phyloP scores from a whole-genome alignment of 768 basidiomycete species.

The Postia placenta region DNA sequence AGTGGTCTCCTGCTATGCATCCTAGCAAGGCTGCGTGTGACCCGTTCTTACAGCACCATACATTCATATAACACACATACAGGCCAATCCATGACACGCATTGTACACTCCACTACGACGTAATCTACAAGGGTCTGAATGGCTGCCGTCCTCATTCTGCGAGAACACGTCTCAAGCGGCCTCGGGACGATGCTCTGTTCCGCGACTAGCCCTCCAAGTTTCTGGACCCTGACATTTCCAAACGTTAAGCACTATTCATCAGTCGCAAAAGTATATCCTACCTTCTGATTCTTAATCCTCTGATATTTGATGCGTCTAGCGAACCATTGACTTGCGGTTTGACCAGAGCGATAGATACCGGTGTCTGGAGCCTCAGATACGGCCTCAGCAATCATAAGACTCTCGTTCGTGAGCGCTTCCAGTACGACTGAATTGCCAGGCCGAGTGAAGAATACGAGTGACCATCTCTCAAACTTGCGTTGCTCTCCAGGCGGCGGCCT shows the following conservation, averaged over 20 bases:
- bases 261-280: constrained; percentile 12
- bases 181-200: constrained; percentile 17
- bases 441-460: constrained; percentile 62
- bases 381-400: constrained; percentile 42
- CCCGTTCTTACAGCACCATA: no score
- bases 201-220: constrained; percentile 18
- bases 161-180: constrained; percentile 2
- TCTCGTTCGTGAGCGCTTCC: constrained; percentile 45
- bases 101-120: no score
- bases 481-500: constrained; percentile 55
- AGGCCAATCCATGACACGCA: no score
- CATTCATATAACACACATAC: no score
- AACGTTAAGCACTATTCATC: background rate
- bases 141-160: no score
- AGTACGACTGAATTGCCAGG: constrained; percentile 49
- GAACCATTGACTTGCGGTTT: constrained; percentile 38
- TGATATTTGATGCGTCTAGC: constrained; percentile 34
- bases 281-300: constrained; percentile 36
- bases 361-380: constrained; percentile 29
- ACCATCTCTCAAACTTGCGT: constrained; percentile 49
- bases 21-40: no score
- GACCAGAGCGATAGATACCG: constrained; percentile 27
- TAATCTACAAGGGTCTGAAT: no score
- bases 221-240: constrained; percentile 15
- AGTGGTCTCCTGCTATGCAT: no score